Evolutionary conservation across 352 stramenopile species (phyloP), one percentile per base, ranked within the genome.

Genomic region (Globisporangium echinulatum): DNA sequence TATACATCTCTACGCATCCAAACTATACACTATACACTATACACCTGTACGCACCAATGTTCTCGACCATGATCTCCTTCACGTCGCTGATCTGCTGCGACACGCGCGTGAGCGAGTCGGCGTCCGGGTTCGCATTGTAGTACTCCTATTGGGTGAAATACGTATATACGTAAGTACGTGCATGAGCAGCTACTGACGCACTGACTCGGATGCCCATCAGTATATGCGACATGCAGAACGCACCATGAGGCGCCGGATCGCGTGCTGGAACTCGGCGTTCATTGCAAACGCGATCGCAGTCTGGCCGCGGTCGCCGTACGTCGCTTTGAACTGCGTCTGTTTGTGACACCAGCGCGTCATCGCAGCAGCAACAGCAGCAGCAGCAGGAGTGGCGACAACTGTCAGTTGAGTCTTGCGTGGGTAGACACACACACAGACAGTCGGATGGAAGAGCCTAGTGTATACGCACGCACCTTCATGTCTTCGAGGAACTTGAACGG

Each of bases 31-130:
- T 0, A 33, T 33, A 33, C 25, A 33, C 25, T 33, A 33, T 33
- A 33, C 25, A 33, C 25, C 25, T 33, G 25, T 14, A 14, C 72
- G 54, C 60, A 87, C 79, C 79, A 67, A 99, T 99, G 71, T 99
- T 99, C 68, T 99, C 88, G 40, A 99, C 89, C 95, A 99, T 99
- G 55, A 98, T 90, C 67, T 97, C 92, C 68, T 99, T 99, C 3
- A 99, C 96, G 52, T 98, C 92, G 66, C 99, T 96, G 57, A 99
- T 94, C 79, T 99, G 94, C 64, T 89, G 86, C 71, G 98, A 90
- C 38, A 99, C 94, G 4, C 76, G 67, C 36, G 84, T 89, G 58
- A 98, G 87, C 58, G 89, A 90, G 72, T 98, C 95, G 33, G 95
- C 85, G 40, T 97, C 83, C 5, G 94, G 88, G 58, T 94, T 82